Evolutionary conservation across 805 yeast genomes (phyloP).

Genomic region (Teunomyces funiuensis): DNA sequence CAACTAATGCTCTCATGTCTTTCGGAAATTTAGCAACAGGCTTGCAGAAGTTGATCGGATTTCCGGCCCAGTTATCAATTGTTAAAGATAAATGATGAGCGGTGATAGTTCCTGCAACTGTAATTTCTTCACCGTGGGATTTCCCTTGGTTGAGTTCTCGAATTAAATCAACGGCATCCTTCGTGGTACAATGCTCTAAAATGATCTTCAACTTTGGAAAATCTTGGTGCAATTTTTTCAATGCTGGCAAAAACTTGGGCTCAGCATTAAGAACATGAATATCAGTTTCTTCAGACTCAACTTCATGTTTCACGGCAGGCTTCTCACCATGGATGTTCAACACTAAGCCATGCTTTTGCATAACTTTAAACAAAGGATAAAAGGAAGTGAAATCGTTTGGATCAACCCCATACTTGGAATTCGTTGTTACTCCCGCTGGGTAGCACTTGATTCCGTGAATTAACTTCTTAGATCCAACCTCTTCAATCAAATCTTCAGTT

Average conservation of each 20-base stretch:
- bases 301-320: conserved; percentile 56
- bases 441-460: conserved; percentile 92
- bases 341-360: conserved; percentile 76
- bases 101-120: conserved; percentile 89
- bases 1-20: conserved; percentile 76
- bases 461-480: conserved; percentile 68
- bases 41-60: conserved; percentile 91
- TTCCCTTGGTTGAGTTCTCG: conserved; percentile 55
- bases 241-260: conserved; percentile 86
- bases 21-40: conserved; percentile 94
- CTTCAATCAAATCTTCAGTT: conserved; percentile 81
- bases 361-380: conserved; percentile 85
- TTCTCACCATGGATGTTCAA: conserved; percentile 95
- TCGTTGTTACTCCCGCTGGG: conserved; percentile 99
- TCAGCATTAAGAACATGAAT: conserved; percentile 95
- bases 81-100: conserved; percentile 92
- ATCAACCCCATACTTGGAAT: conserved; percentile 87
- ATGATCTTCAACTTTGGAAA: conserved; percentile 87
- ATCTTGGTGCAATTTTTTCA: conserved; percentile 69
- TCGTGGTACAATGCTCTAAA: conserved; percentile 93
- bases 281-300: conserved; percentile 50
- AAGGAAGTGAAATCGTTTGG: conserved; percentile 87
- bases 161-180: conserved; percentile 80
- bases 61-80: conserved; percentile 95
- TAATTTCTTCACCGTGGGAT: conserved; percentile 35